Evolutionary conservation across 2,329 filamentous ascomycete species (phyloP).

Genomic region (Aspergillus fructus): DNA sequence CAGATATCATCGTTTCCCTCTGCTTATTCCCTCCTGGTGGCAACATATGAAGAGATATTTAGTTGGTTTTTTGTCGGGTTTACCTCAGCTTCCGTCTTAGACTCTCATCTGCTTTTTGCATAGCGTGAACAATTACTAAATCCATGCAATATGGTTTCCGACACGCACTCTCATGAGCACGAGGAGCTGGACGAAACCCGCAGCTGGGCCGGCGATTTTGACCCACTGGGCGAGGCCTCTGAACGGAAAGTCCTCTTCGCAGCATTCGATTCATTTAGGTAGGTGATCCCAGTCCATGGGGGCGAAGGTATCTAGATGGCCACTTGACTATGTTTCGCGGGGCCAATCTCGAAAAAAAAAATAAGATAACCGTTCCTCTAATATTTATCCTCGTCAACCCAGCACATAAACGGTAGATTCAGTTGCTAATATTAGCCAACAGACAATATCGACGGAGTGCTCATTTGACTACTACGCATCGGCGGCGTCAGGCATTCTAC

Average conservation of each 20-base stretch:
- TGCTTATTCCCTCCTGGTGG: neutral
- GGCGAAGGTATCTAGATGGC: constrained; percentile 4
- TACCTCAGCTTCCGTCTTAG: neutral
- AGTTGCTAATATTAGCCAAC: neutral
- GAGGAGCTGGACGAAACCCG: constrained; percentile 20
- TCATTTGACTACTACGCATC: constrained; percentile 87
- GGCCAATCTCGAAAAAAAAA: neutral
- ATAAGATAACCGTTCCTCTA: neutral
- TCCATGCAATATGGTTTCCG: constrained; percentile 7
- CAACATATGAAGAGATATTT: neutral
- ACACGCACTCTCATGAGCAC: neutral
- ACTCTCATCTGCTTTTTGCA: neutral
- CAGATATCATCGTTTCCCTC: neutral
- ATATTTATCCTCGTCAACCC: neutral
- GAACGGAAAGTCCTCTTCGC: constrained; percentile 78
- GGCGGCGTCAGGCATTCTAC: constrained; percentile 89
- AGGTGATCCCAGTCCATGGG: constrained; percentile 39
- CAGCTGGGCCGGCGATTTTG: constrained; percentile 63
- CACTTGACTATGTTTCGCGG: neutral
- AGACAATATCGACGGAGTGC: constrained; percentile 83
- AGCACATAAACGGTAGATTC: neutral
- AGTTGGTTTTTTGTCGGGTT: neutral
- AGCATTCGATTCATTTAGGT: constrained; percentile 88
- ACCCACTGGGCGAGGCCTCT: constrained; percentile 70
- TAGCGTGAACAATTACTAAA: neutral